Evolutionary conservation across 1,284 basidiomycete genomes (phyloP).

Genomic region (Cryptococcus sp.): DNA sequence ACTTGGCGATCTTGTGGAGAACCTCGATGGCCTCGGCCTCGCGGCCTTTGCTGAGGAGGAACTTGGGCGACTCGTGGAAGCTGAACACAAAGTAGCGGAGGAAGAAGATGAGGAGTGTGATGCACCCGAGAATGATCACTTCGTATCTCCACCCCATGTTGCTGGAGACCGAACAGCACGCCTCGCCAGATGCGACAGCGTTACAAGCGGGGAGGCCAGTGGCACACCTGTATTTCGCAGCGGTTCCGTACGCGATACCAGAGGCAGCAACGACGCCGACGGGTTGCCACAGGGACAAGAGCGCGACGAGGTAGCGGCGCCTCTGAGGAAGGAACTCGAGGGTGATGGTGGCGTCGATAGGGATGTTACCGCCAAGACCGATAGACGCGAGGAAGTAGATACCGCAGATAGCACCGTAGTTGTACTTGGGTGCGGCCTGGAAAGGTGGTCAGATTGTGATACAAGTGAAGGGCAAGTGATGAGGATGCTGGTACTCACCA

Average conservation of each 20-base stretch:
- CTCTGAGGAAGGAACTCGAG: slow-evolving; percentile 58
- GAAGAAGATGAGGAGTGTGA: slow-evolving; percentile 56
- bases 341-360: slow-evolving; percentile 74
- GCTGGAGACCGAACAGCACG: slow-evolving; percentile 53
- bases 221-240: slow-evolving; percentile 30
- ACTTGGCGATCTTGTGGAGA: slow-evolving; percentile 67
- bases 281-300: slow-evolving; percentile 33
- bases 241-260: slow-evolving; percentile 59
- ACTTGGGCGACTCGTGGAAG: slow-evolving; percentile 73
- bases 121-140: slow-evolving; percentile 59
- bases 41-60: slow-evolving; percentile 68
- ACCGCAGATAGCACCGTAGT: slow-evolving; percentile 3
- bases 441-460: neutral
- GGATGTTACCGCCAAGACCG: slow-evolving; percentile 30
- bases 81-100: slow-evolving; percentile 71
- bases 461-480: neutral
- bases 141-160: slow-evolving; percentile 63
- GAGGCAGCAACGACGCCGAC: slow-evolving; percentile 60
- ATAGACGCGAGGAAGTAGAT: slow-evolving; percentile 2
- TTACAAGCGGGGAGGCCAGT: slow-evolving; percentile 32
- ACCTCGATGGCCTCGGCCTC: slow-evolving; percentile 71
- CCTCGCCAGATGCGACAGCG: slow-evolving; percentile 55
- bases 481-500: slow-evolving; percentile 35
- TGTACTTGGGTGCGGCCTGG: neutral
- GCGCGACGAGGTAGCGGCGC: slow-evolving; percentile 54